Evolutionary conservation across 2,329 filamentous ascomycete genomes (phyloP), one percentile per base, ranked within the genome.

Genomic region (Aspergillus sp.): DNA sequence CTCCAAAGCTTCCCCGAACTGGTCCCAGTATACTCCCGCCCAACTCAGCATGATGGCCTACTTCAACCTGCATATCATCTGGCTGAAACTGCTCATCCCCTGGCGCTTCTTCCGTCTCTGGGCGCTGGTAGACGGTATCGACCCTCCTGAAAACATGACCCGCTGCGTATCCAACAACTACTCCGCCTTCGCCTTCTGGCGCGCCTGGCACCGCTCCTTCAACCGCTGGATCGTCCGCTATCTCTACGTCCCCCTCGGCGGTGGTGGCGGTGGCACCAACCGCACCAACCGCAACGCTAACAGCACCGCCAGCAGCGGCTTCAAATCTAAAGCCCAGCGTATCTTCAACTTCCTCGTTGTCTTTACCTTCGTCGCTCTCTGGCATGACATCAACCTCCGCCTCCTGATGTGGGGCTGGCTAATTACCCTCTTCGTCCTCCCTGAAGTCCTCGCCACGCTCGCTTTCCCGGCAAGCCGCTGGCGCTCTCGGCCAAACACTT

Each of bases 51-150:
- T 98, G 73, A 79, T 98, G 10, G 93, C 89, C 33, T 96, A 86
- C 74, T 94, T 97, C 76, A 96, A 96, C 69, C 83, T 98, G 10
- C 88, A 95, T 71, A 83, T 96, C 64, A 94, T 98, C 67, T 98
- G 94, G 94, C 79, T 98, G 42, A 98, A 98, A 67, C 82, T 98
- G 1, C 82, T 98, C 4, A 82, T 98, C 6, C 93, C 93, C 1
- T 98, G 91, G 90, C 86, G 93, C n/a, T 85, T 97, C 67, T 97
- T 97, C 80, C 87, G 94, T 4, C 82, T 98, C n/a, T 98, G 93
- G 93, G 79, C 88, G 0, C 79, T 98, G 3, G 65, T 90, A 13
- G 93, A 98, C 65, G 88, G 88, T 52, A 82, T 98, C 57, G 93
- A 98, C 63, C 89, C 93, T 0, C 91, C 93, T 0, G 93, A 98